phyloP scores from a whole-genome alignment of 1,139 yeast species.

The Hyphopichia burtonii region DNA sequence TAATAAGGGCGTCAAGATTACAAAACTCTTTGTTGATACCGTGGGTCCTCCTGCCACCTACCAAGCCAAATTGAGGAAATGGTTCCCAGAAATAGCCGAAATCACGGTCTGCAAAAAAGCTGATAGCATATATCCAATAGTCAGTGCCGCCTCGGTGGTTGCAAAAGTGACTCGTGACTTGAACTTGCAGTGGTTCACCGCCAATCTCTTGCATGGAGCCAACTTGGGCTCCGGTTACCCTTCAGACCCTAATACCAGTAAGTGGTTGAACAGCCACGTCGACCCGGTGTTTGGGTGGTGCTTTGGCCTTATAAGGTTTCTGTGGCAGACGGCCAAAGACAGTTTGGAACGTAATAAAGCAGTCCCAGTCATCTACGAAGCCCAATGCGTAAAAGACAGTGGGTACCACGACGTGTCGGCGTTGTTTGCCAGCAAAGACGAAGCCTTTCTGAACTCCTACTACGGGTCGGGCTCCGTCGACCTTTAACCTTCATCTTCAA shows the following conservation, averaged over 20 bases:
- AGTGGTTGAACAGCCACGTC: conserved; percentile 63
- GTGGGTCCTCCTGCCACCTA: conserved; percentile 93
- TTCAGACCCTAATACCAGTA: conserved; percentile 79
- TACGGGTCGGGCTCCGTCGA: conserved; percentile 1
- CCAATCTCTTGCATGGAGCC: too few relatives aligned
- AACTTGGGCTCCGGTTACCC: conserved; percentile 98
- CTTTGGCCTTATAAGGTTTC: conserved; percentile 69
- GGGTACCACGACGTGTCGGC: conserved; percentile 33
- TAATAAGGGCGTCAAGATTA: conserved; percentile 59
- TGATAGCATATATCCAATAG: conserved; percentile 90
- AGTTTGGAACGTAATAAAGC: conserved; percentile 56
- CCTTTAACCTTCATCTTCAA: neutral
- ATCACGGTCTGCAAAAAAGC: conserved; percentile 95
- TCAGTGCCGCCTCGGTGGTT: conserved; percentile 93
- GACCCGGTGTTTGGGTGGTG: conserved; percentile 89
- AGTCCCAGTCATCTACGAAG: conserved; percentile 40
- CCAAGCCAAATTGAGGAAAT: conserved; percentile 65
- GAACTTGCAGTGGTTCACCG: conserved; percentile 45
- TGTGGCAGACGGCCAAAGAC: conserved; percentile 93
- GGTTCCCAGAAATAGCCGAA: conserved; percentile 67
- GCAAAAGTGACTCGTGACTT: conserved; percentile 95
- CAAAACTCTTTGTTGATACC: conserved; percentile 84
- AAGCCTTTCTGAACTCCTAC: conserved; percentile 1
- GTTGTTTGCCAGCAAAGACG: conserved; percentile 16
- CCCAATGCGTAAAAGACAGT: conserved; percentile 27